A percentile compares a stretch with the other conserved stretches of the same genome.
Evolutionary conservation across 768 basidiomycete genomes (phyloP).

Genomic region (Boletus rubroflammeus): DNA sequence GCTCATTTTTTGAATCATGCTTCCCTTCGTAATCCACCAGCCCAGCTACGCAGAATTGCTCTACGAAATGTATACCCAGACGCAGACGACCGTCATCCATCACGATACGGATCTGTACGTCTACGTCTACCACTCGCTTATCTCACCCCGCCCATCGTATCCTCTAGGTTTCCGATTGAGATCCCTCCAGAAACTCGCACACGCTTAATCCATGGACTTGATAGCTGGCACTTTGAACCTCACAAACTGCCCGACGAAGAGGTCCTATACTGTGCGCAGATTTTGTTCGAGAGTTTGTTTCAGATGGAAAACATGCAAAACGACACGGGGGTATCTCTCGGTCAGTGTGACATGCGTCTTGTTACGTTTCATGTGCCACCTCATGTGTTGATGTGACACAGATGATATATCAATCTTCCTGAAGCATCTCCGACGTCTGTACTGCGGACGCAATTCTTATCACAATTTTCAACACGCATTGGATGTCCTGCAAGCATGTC

Average conservation of each 20-base stretch:
- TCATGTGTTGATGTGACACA: constrained; percentile 32
- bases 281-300: constrained; percentile 85
- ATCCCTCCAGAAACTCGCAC: constrained; percentile 48
- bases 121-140: not conserved
- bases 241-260: constrained; percentile 80
- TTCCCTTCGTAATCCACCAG: constrained; percentile 9
- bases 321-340: constrained; percentile 52
- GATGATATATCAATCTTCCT: constrained; percentile 77
- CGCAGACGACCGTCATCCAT: constrained; percentile 65
- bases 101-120: constrained; percentile 30
- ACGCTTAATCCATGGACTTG: constrained; percentile 63
- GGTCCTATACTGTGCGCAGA: constrained; percentile 71
- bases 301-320: constrained; percentile 72
- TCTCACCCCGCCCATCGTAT: constrained; percentile 12
- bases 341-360: constrained; percentile 39
- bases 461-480: constrained; percentile 98
- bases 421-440: constrained; percentile 85
- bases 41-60: constrained; percentile 76
- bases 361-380: constrained; percentile 19
- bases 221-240: constrained; percentile 90
- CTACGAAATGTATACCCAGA: constrained; percentile 81
- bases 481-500: constrained; percentile 92
- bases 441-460: constrained; percentile 88
- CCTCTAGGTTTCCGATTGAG: constrained; percentile 44
- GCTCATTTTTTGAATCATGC: constrained; percentile 22